Evolutionary conservation across 352 stramenopile species (phyloP), one percentile per base, ranked within the genome.

Genomic region (Phytophthora agathidicida): DNA sequence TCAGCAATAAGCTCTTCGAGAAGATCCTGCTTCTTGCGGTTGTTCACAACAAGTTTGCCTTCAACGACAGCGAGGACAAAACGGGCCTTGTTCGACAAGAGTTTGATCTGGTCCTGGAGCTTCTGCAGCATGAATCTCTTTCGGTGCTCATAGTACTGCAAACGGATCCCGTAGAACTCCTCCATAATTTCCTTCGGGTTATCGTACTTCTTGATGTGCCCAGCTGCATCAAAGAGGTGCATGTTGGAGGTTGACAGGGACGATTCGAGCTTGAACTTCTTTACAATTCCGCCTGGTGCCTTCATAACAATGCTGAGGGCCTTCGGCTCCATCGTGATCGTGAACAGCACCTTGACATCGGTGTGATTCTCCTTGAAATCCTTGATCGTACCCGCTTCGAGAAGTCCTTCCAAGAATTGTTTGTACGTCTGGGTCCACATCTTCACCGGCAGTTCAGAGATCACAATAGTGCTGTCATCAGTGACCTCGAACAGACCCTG

Each of bases 401-500:
- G 70, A 55, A 99, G 80, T 13, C 80, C 86, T 33, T 98, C 79
- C 32, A 99, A 77, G 44, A 92, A 93, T 17, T 96, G 76, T 73
- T 99, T 99, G 81, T 99, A 99, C 19, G 89, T 77, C 55, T 98
- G 91, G 1, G 97, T 99, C 97, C 97, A 99, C 5, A 73, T 75
- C 37, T 97, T 96, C 3, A 99, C 80, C 2, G 97, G 97, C 26
- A 99, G 86, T 57, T 99, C 97, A 3, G 89, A 97, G 44, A 99
- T 97, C 30, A 94, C 73, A n/a, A 99, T 66, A 8, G 92, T 97
- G 39, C 72, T 94, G 5, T 96, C 86, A 45, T 97, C 86, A 3
- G 56, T 75, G 2, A 95, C 77, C 48, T 96, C 86, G 48, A 86
- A 96, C 22, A 83, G 19, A 7, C 90, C 89, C 65, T 94, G 89